Evolutionary conservation across 441 rosid species (phyloP).

Genomic region (Pelargonium cotyledonis): DNA sequence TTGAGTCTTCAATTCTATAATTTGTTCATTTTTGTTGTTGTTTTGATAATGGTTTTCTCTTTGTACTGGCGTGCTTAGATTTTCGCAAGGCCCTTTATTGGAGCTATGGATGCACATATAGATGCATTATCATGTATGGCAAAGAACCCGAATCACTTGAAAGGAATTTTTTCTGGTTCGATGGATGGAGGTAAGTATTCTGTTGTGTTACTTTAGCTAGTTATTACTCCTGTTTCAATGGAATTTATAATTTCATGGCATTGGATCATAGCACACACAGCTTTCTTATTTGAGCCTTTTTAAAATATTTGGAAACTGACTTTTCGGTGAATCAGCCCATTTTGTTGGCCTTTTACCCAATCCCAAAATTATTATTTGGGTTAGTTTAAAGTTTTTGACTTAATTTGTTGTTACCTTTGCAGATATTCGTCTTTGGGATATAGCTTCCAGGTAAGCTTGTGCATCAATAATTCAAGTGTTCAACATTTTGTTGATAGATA

Average conservation of each 20-base stretch:
- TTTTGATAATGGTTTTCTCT: not conserved
- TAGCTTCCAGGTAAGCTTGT: conserved; percentile 61
- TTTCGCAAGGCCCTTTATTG: conserved; percentile 84
- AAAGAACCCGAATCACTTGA: conserved; percentile 79
- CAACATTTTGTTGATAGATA: not conserved
- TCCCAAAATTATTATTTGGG: not conserved
- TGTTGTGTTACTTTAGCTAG: not conserved
- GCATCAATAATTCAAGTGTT: not conserved
- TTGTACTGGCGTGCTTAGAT: conserved; percentile 35
- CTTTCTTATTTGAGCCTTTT: not conserved
- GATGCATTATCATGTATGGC: conserved; percentile 94
- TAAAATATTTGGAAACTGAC: not conserved
- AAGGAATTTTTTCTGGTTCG: conserved; percentile 86
- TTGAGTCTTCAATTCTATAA: not conserved
- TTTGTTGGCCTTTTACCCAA: not conserved
- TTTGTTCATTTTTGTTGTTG: not conserved
- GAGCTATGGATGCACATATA: conserved; percentile 92
- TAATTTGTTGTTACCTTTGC: conserved; percentile 21
- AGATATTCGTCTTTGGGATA: conserved; percentile 97
- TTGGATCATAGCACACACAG: not conserved
- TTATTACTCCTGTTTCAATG: not conserved
- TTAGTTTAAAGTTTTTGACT: conserved; percentile 6
- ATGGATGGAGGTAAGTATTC: conserved; percentile 93
- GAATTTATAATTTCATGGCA: not conserved
- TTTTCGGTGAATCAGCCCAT: not conserved